A percentile compares a stretch with the other conserved stretches of the same genome.
Evolutionary conservation across 1,284 basidiomycete species (phyloP).

Genomic region (Rhodotorula sp.): DNA sequence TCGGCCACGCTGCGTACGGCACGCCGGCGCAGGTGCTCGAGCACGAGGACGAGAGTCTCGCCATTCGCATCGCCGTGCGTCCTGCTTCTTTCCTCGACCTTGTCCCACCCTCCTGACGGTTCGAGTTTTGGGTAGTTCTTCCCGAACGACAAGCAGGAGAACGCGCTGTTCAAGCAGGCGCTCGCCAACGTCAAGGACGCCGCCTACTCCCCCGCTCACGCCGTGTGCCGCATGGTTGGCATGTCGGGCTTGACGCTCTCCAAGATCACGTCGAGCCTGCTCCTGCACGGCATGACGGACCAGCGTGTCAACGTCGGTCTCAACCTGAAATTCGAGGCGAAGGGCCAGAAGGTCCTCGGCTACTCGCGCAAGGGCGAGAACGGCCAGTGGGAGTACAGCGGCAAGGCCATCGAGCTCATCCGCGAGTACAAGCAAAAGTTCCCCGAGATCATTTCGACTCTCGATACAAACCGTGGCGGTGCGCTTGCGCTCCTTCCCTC

Average conservation of each 20-base stretch:
- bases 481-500: neutral
- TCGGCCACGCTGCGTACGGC: slow-evolving; percentile 91
- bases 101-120: neutral
- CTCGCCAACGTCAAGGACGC: slow-evolving; percentile 62
- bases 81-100: neutral
- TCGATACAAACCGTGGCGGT: slow-evolving; percentile 56
- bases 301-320: slow-evolving; percentile 88
- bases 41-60: slow-evolving; percentile 67
- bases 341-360: slow-evolving; percentile 91
- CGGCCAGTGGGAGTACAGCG: slow-evolving; percentile 86
- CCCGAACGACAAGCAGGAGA: slow-evolving; percentile 74
- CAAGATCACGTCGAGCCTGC: slow-evolving; percentile 88
- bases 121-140: slow-evolving; percentile 64
- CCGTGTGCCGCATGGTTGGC: slow-evolving; percentile 67
- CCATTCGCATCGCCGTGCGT: slow-evolving; percentile 76
- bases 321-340: slow-evolving; percentile 94
- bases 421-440: slow-evolving; percentile 78
- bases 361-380: slow-evolving; percentile 82
- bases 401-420: slow-evolving; percentile 78
- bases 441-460: slow-evolving; percentile 73
- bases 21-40: slow-evolving; percentile 82
- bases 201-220: slow-evolving; percentile 74
- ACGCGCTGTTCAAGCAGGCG: slow-evolving; percentile 69
- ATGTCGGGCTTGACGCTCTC: slow-evolving; percentile 75
- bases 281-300: slow-evolving; percentile 64